Conservation (phyloP, 2,329 filamentous ascomycete genomes). For the Fusarium xyrophilum region DNA sequence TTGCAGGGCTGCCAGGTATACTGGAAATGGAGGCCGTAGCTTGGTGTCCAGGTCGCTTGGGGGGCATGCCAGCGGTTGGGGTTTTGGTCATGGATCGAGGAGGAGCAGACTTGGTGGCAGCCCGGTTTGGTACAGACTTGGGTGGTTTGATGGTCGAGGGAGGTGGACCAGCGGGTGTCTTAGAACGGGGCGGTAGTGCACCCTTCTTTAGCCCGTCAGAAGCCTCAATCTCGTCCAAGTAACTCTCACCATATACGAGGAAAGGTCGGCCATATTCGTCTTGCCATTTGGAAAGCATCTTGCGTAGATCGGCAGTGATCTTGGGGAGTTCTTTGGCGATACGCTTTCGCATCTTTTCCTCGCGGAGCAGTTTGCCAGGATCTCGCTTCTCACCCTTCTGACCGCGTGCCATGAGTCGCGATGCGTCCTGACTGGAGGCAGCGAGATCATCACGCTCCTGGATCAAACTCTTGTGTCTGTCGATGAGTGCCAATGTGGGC, state of each 20-base stretch:
- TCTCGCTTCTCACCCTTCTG: constrained; percentile 94
- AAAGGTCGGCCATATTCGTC: constrained; percentile 94
- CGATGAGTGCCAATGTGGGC: constrained; percentile 81
- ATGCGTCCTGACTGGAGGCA: constrained; percentile 94
- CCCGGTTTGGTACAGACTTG: constrained; percentile 44
- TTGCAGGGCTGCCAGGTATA: constrained; percentile 42
- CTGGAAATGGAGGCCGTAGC: constrained; percentile 33
- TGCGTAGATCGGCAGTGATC: constrained; percentile 82
- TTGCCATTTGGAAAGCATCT: constrained; percentile 85
- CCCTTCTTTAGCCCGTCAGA: constrained; percentile 61
- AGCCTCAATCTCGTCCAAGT: constrained; percentile 82
- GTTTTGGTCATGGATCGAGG: constrained; percentile 60
- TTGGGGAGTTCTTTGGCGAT: constrained; percentile 97
- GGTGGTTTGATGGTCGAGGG: constrained; percentile 51
- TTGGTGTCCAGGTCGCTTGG: constrained; percentile 42
- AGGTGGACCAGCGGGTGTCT: constrained; percentile 73
- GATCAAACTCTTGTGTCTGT: constrained; percentile 81
- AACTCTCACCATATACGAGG: constrained; percentile 88
- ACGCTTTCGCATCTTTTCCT: constrained; percentile 98
- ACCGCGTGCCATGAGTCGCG: constrained; percentile 87
- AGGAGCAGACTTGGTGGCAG: constrained; percentile 44
- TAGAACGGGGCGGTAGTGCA: constrained; percentile 63
- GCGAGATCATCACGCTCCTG: constrained; percentile 86
- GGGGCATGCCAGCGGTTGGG: constrained; percentile 53
- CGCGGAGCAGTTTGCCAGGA: constrained; percentile 88